Base-by-base conservation (phyloP, 140 eudicot genomes). In the Erigeron philadelphicus region DNA sequence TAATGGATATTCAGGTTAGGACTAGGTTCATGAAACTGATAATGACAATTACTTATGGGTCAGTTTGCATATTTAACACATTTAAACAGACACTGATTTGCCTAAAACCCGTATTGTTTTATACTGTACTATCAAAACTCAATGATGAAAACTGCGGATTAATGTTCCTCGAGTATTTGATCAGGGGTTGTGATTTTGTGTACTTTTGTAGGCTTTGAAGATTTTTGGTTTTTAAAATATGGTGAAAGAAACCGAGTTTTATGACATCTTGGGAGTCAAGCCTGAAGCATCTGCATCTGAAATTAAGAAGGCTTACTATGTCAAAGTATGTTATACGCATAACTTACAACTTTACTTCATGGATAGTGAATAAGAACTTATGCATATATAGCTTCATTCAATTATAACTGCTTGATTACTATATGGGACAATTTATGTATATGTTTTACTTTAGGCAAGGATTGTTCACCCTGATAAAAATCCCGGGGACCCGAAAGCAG, bases 381-480 rank as follows among this genome's bases (percentile, higher is more conserved):
- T 69, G 53, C 23, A 9, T 43, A 9, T 43, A 21, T 59, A 59
- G 44, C n/a, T 57, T 46, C 40, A 25, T 48, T 15, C 0, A 17
- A 25, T 9, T 15, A 31, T 11, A 72, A 11, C 4, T 18, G 31
- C 54, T 64, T 38, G 13, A 54, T 8, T 55, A 64, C 21, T 7
- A 55, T 7, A 55, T 66, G 59, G 1, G 31, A 66, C n/a, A 41
- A 43, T 62, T 66, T 13, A 17, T 13, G 11, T 57, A 18, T 18
- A 16, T 72, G 21, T 76, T 80, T 55, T 75, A 18, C 35, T 76
- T 68, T 75, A 89, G 96, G 96, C 96, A 41, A 89, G 78, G 79
- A 63, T 52, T 13, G 95, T 86, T 64, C 95, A 89, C 80, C 95
- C 90, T 60, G 96, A 89, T 72, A 86, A 89, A 83, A 83, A 88